Conservation (phyloP, 2,329 filamentous ascomycete genomes). For the Alternaria longipes region DNA sequence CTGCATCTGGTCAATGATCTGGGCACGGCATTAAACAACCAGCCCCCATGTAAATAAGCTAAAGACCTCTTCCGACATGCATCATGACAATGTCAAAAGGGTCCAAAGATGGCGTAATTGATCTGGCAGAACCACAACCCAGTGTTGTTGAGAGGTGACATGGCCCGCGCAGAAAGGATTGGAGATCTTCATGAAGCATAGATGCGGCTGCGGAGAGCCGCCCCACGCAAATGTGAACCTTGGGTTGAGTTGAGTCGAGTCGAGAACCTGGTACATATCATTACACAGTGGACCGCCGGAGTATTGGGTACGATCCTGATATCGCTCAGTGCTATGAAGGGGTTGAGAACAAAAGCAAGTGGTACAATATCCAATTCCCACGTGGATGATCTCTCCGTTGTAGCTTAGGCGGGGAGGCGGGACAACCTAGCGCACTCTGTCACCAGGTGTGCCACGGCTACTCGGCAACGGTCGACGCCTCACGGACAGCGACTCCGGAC, state of each 20-base stretch:
- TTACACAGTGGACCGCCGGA: not conserved
- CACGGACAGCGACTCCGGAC: constrained; percentile 1
- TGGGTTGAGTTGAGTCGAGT: not conserved
- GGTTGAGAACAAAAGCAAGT: not conserved
- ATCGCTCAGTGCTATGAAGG: not conserved
- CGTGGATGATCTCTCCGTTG: constrained; percentile 13
- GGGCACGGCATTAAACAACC: not conserved
- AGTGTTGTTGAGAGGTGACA: not conserved
- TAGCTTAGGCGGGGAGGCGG: constrained; percentile 19
- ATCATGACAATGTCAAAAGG: not conserved
- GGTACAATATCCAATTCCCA: constrained; percentile 8
- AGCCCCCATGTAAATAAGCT: not conserved
- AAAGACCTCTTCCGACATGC: not conserved
- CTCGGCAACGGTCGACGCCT: constrained; percentile 12
- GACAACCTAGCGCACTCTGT: constrained; percentile 6
- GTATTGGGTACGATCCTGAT: not conserved
- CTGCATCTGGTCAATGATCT: not conserved
- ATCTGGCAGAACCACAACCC: not conserved
- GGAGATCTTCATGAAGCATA: constrained; percentile 1
- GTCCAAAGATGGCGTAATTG: constrained; percentile 1
- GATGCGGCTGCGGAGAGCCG: constrained; percentile 8
- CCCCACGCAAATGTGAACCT: not conserved
- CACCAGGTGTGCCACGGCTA: not conserved
- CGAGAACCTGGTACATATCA: not conserved
- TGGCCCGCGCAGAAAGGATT: not conserved